A percentile compares a stretch with the other conserved stretches of the same genome.
phyloP scores from a whole-genome alignment of 768 basidiomycete species.

The Gelatoporia subvermispora region DNA sequence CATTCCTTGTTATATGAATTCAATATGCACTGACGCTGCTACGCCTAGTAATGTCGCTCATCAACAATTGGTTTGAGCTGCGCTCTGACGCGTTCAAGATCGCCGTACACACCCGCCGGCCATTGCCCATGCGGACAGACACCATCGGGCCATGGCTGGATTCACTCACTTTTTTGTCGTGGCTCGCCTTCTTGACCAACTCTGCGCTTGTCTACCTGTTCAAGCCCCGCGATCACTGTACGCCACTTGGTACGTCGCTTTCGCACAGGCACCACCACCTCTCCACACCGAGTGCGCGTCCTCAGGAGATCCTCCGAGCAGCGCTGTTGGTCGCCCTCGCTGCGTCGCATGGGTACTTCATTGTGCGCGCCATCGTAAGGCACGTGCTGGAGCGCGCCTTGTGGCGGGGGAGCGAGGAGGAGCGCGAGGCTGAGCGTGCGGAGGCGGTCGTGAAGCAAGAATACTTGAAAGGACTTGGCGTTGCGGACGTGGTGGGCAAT shows the following conservation, averaged over 20 bases:
- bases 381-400: constrained; percentile 70
- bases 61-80: constrained; percentile 91
- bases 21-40: not conserved
- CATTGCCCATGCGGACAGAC: constrained; percentile 83
- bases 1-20: not conserved
- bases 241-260: constrained; percentile 22
- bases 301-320: constrained; percentile 22
- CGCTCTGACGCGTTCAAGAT: constrained; percentile 97
- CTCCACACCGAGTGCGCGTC: constrained; percentile 5
- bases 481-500: constrained; percentile 15
- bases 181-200: constrained; percentile 86
- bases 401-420: constrained; percentile 73
- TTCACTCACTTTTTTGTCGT: constrained; percentile 79
- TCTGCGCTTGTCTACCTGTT: constrained; percentile 90
- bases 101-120: constrained; percentile 74
- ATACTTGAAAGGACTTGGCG: constrained; percentile 31
- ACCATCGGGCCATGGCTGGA: constrained; percentile 95
- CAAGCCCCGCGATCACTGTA: constrained; percentile 39
- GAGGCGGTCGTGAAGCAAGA: constrained; percentile 50
- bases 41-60: constrained; percentile 57
- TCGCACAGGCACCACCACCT: constrained; percentile 18
- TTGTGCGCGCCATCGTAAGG: constrained; percentile 57
- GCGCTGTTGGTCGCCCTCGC: constrained; percentile 57
- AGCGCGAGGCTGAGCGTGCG: constrained; percentile 47
- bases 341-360: constrained; percentile 82